Percentiles rank a stretch among this genome's conserved stretches.
Conservation (phyloP, 2,329 filamentous ascomycete species). For the Xylaria multiplex region DNA sequence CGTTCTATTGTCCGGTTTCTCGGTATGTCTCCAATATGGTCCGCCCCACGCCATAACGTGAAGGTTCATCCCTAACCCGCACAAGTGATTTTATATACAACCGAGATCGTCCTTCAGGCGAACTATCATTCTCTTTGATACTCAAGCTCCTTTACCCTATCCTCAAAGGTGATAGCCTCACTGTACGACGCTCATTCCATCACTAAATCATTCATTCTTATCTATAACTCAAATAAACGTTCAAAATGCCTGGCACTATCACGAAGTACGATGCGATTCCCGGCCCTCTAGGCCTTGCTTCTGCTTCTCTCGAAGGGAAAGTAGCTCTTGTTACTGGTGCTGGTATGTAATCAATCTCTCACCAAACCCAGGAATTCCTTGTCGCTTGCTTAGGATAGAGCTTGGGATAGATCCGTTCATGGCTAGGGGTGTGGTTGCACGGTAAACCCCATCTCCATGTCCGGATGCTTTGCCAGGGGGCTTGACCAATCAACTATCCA, state of each 20-base stretch:
- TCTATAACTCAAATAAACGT: slow-evolving; percentile 8
- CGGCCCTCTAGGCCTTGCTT: slow-evolving; percentile 53
- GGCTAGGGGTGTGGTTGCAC: slow-evolving; percentile 19
- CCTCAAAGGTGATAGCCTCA: slow-evolving; percentile 3
- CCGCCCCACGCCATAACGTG: slow-evolving; percentile 11
- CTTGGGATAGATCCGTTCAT: background rate
- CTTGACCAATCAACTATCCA: slow-evolving; percentile 29
- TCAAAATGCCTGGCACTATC: slow-evolving; percentile 51
- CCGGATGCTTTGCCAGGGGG: slow-evolving; percentile 35
- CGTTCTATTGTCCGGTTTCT: slow-evolving; percentile 39
- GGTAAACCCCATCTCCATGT: slow-evolving; percentile 42
- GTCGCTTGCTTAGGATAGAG: background rate
- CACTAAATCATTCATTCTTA: slow-evolving; percentile 15
- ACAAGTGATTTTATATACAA: slow-evolving; percentile 31
- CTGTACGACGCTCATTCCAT: slow-evolving; percentile 18
- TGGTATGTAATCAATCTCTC: slow-evolving; percentile 47
- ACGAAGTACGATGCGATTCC: slow-evolving; percentile 53
- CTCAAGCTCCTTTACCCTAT: background rate
- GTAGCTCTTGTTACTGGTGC: slow-evolving; percentile 54
- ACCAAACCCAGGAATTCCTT: background rate
- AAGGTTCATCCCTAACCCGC: background rate
- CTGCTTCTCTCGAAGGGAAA: slow-evolving; percentile 53
- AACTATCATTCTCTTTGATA: background rate
- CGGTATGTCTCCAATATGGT: slow-evolving; percentile 44
- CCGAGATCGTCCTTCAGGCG: slow-evolving; percentile 3